phyloP scores from a whole-genome alignment of 2,329 filamentous ascomycete species.

The Dactylellina parvicollis region DNA sequence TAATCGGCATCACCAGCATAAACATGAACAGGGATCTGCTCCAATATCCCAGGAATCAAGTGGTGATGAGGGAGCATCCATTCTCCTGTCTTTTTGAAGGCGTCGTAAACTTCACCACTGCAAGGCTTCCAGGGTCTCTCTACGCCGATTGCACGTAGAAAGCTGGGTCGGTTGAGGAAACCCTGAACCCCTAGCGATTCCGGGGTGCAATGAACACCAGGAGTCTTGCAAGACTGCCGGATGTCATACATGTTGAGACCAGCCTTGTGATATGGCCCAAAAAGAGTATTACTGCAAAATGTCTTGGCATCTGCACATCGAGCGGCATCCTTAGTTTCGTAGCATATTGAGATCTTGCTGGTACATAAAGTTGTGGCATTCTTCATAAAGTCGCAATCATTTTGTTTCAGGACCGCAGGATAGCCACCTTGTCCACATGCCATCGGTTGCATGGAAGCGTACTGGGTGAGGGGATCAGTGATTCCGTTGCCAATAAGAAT shows the following conservation, averaged over 20 bases:
- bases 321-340: slow-evolving; percentile 89
- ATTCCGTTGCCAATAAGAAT: slow-evolving; percentile 95
- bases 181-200: slow-evolving; percentile 85
- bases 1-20: slow-evolving; percentile 90
- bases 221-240: slow-evolving; percentile 84
- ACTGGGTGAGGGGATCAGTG: slow-evolving; percentile 91
- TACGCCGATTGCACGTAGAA: slow-evolving; percentile 85
- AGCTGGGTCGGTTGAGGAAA: slow-evolving; percentile 84
- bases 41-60: slow-evolving; percentile 82
- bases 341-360: slow-evolving; percentile 87
- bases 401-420: slow-evolving; percentile 80
- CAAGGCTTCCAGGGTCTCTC: slow-evolving; percentile 93
- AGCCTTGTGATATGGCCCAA: slow-evolving; percentile 91
- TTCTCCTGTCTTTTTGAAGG: slow-evolving; percentile 96
- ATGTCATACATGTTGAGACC: slow-evolving; percentile 96
- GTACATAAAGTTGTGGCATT: slow-evolving; percentile 89
- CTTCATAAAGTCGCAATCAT: slow-evolving; percentile 87
- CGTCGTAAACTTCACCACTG: slow-evolving; percentile 98
- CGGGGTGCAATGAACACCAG: slow-evolving; percentile 86
- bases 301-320: slow-evolving; percentile 92
- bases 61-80: slow-evolving; percentile 99
- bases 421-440: slow-evolving; percentile 95
- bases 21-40: slow-evolving; percentile 92
- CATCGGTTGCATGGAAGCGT: slow-evolving; percentile 95
- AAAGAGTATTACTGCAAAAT: slow-evolving; percentile 97